Evolutionary conservation across 148 eudicot genomes (phyloP).

Genomic region (Vaccinium darrowii): DNA sequence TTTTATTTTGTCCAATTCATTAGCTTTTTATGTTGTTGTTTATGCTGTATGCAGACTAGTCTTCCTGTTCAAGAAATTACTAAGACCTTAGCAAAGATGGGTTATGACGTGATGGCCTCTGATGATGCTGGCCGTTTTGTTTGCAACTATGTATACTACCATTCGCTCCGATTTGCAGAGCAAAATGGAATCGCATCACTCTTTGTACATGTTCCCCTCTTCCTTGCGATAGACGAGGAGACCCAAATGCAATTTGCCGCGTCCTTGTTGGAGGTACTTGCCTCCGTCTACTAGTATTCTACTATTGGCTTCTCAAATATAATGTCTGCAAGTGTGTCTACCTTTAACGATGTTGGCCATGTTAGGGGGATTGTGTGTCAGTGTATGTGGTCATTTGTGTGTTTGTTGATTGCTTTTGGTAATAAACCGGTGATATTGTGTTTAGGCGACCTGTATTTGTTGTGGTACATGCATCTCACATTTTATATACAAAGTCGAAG

Average conservation of each 20-base stretch:
- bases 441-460: not conserved
- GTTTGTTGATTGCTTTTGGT: not conserved
- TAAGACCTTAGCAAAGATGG: constrained; percentile 56
- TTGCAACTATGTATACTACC: constrained; percentile 96
- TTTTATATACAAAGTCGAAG: not conserved
- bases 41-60: constrained; percentile 51
- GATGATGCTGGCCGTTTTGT: constrained; percentile 98
- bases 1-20: not conserved
- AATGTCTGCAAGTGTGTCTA: not conserved
- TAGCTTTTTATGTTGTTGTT: not conserved
- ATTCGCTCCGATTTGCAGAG: constrained; percentile 88
- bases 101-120: constrained; percentile 75
- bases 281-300: constrained; percentile 47
- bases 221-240: constrained; percentile 74
- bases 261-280: constrained; percentile 85
- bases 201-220: constrained; percentile 93
- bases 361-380: not conserved
- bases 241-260: constrained; percentile 87
- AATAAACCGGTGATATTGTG: constrained; percentile 8
- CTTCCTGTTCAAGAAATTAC: constrained; percentile 73
- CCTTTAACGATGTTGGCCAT: not conserved
- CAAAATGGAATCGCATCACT: constrained; percentile 76
- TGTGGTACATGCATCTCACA: not conserved
- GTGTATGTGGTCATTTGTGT: not conserved
- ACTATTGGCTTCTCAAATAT: constrained; percentile 9